phyloP scores from a whole-genome alignment of 768 basidiomycete genomes.

The Udeniomyces megalosporus region DNA sequence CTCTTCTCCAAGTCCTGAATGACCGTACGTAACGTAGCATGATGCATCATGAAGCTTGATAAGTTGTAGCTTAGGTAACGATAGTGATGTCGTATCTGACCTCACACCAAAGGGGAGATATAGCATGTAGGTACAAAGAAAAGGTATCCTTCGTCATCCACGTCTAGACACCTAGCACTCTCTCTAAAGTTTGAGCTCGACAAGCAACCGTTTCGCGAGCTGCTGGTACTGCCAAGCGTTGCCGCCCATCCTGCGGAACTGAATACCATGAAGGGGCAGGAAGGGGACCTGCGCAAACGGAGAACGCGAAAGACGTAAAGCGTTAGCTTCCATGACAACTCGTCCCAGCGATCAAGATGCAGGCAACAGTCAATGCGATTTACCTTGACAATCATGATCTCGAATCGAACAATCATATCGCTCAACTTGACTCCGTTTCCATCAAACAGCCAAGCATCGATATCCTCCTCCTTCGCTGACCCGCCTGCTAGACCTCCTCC shows the following conservation, averaged over 20 bases:
- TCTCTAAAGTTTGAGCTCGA: slow-evolving; percentile 25
- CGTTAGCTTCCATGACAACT: slow-evolving; percentile 5
- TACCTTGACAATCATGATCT: slow-evolving; percentile 94
- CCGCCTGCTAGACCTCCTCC: too few species aligned
- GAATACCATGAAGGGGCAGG: slow-evolving; percentile 84
- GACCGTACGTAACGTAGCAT: too few species aligned
- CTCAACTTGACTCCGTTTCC: slow-evolving; percentile 32
- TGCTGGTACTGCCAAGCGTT: slow-evolving; percentile 97
- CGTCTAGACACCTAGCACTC: too few species aligned
- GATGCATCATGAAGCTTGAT: too few species aligned
- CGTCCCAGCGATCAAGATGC: background rate
- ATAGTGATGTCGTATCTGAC: too few species aligned
- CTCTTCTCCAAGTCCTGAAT: too few species aligned
- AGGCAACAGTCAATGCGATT: too few species aligned
- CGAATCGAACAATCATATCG: slow-evolving; percentile 78
- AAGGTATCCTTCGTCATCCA: too few species aligned
- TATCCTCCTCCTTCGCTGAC: slow-evolving; percentile 24
- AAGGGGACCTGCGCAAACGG: slow-evolving; percentile 53
- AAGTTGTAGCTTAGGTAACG: too few species aligned
- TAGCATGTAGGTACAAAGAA: too few species aligned
- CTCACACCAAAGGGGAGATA: too few species aligned
- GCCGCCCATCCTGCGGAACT: slow-evolving; percentile 77
- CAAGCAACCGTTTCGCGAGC: slow-evolving; percentile 40
- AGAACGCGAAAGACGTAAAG: background rate
- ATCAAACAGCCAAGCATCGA: slow-evolving; percentile 29